Evolutionary conservation across 2,329 filamentous ascomycete genomes (phyloP).

Genomic region (Apiospora sp.): DNA sequence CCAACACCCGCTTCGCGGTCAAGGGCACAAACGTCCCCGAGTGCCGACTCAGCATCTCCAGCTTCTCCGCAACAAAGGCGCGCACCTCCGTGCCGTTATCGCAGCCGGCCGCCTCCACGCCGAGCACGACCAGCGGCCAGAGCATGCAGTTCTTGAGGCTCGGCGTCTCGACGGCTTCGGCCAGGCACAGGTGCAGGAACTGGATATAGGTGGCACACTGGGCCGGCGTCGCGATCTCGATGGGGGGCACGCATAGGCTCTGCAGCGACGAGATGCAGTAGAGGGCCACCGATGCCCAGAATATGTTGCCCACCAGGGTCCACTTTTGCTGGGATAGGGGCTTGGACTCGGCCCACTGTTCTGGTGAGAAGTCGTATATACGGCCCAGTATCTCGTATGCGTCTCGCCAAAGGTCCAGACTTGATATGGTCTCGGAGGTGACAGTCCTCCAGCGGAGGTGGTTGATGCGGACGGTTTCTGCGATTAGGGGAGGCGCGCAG

Average conservation of each 20-base stretch:
- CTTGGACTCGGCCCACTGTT: slow-evolving; percentile 42
- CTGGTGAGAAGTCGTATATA: slow-evolving; percentile 41
- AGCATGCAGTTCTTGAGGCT: slow-evolving; percentile 38
- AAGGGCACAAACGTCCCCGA: slow-evolving; percentile 42
- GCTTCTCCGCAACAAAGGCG: slow-evolving; percentile 38
- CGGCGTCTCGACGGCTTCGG: slow-evolving; percentile 29
- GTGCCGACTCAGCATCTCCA: slow-evolving; percentile 38
- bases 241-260: slow-evolving; percentile 41
- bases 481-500: slow-evolving; percentile 44
- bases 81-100: slow-evolving; percentile 31
- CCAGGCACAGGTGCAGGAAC: slow-evolving; percentile 33
- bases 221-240: slow-evolving; percentile 27
- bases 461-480: slow-evolving; percentile 46
- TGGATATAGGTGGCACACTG: slow-evolving; percentile 28
- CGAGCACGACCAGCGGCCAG: slow-evolving; percentile 48
- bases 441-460: slow-evolving; percentile 40
- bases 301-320: slow-evolving; percentile 41
- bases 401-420: slow-evolving; percentile 29
- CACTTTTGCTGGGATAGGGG: slow-evolving; percentile 36
- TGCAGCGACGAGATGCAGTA: slow-evolving; percentile 49
- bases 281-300: slow-evolving; percentile 42
- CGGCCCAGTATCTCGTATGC: slow-evolving; percentile 36
- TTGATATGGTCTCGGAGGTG: background rate
- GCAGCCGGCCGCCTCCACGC: slow-evolving; percentile 42
- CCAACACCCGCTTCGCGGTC: slow-evolving; percentile 41